Conservation (phyloP, 176 grass and related monocot species). For the Luzula sylvatica region DNA sequence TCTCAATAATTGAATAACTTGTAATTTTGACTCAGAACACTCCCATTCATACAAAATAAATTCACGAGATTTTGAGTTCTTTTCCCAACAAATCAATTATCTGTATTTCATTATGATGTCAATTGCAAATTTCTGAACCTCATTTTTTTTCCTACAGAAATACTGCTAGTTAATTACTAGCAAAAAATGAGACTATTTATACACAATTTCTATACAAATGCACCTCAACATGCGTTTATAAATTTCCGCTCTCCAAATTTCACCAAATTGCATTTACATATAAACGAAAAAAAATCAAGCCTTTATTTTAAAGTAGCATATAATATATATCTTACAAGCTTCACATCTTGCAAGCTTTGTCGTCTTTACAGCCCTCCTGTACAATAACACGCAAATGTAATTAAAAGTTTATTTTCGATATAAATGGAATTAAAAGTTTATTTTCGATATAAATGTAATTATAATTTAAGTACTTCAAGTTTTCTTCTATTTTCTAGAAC, state of each 20-base stretch:
- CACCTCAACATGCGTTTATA: not conserved
- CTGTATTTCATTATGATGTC: no score
- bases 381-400: not conserved
- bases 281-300: not conserved
- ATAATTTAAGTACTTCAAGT: conserved; percentile 10
- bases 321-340: not conserved
- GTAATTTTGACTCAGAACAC: no score
- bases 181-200: no score
- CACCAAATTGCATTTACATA: not conserved
- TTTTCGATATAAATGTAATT: not conserved
- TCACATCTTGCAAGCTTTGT: conserved; percentile 57
- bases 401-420: not conserved
- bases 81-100: no score
- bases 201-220: not conserved
- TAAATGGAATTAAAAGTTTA: not conserved
- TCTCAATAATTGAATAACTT: no score
- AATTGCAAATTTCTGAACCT: no score
- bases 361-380: conserved; percentile 52
- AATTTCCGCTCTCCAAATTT: conserved; percentile 2
- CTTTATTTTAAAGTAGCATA: not conserved
- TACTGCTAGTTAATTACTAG: no score
- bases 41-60: no score
- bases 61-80: no score
- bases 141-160: no score
- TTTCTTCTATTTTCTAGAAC: conserved; percentile 43